These are phyloP conservation scores for Pezicula radicicola DNA, from an alignment of 2,329 filamentous ascomycete genomes.

Conservation along the genomic window DNA sequence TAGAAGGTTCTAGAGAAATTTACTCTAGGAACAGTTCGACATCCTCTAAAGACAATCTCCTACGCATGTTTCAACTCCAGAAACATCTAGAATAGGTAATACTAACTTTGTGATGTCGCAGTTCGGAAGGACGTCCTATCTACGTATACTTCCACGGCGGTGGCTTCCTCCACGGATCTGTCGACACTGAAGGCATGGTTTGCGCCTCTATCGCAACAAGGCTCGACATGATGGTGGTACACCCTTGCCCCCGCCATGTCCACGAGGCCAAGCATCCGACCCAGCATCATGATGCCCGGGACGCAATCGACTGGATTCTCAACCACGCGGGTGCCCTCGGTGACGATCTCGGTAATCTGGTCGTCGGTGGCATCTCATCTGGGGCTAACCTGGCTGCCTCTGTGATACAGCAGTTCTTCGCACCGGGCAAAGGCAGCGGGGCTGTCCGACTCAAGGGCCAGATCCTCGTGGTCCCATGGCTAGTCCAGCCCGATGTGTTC, in stretches of 20 bases:
- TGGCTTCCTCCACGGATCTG: conserved; percentile 53
- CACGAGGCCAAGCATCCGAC: conserved; percentile 51
- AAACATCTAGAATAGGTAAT: too few relatives aligned
- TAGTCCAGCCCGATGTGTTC: conserved; percentile 28
- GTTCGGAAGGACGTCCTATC: conserved; percentile 31
- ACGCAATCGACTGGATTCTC: conserved; percentile 53
- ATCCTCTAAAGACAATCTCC: too few relatives aligned
- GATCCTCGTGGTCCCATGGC: conserved; percentile 45
- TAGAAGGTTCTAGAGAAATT: too few relatives aligned
- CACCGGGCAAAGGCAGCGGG: conserved; percentile 25
- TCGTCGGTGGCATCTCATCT: conserved; percentile 47
- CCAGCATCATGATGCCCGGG: conserved; percentile 50
- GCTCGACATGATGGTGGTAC: conserved; percentile 30
- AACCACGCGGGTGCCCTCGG: conserved; percentile 35
- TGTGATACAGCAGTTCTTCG: conserved; percentile 29
- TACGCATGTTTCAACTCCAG: too few relatives aligned
- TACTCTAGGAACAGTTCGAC: too few relatives aligned
- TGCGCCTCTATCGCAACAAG: conserved; percentile 40
- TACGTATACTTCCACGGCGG: conserved; percentile 53
- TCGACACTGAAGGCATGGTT: conserved; percentile 48
- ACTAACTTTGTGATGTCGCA: too few relatives aligned
- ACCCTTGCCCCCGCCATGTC: conserved; percentile 57
- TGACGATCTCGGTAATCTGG: conserved; percentile 34
- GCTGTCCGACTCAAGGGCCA: conserved; percentile 42
- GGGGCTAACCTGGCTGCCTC: conserved; percentile 42